phyloP scores from a whole-genome alignment of 164 flowering plant species.

The Platanus orientalis region DNA sequence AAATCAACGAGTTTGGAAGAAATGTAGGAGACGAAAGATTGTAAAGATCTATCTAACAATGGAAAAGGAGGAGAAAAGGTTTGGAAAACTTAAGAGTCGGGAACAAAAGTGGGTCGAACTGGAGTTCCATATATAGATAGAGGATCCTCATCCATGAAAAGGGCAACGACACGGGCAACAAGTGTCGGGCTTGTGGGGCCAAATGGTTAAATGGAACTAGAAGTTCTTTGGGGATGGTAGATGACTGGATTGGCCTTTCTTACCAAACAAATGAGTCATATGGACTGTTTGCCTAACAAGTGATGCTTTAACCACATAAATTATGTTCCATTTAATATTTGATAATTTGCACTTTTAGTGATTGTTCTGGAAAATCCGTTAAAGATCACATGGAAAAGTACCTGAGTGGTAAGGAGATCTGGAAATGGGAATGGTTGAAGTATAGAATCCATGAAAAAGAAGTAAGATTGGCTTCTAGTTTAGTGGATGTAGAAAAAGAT shows the following conservation, averaged over 20 bases:
- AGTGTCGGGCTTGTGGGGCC: conserved; percentile 9
- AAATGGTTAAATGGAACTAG: neutral
- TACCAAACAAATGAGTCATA: neutral
- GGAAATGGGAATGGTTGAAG: no score
- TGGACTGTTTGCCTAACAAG: neutral
- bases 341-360: no score
- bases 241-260: neutral
- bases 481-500: no score
- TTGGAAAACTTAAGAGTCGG: neutral
- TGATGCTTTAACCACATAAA: neutral
- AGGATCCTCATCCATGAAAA: conserved; percentile 1
- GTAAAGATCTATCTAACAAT: neutral
- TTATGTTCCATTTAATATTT: no score
- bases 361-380: no score
- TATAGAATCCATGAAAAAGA: no score
- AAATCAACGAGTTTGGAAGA: neutral
- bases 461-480: no score
- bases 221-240: neutral
- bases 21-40: no score
- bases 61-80: neutral
- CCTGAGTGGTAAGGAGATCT: no score
- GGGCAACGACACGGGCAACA: neutral
- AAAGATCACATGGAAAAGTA: no score
- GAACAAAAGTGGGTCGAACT: neutral
- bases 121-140: neutral